Conservation (phyloP, 2,329 filamentous ascomycete species). For the Colletotrichum spinosum region DNA sequence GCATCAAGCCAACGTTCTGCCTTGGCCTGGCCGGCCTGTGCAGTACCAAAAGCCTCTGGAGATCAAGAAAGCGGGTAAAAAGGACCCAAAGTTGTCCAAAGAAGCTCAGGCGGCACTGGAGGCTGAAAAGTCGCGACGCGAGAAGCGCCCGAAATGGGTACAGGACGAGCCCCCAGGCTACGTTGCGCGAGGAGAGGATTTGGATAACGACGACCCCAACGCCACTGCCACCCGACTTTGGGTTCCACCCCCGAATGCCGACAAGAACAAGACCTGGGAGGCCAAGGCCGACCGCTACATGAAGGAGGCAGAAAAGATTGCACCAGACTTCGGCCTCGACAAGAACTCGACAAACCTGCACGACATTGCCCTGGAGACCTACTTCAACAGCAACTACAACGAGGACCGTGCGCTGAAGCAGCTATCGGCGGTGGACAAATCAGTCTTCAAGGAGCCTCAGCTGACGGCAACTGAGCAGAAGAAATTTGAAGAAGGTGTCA, state of each 20-base stretch:
- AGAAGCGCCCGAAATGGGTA: slow-evolving; percentile 91
- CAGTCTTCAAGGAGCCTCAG: slow-evolving; percentile 86
- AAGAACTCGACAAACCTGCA: slow-evolving; percentile 86
- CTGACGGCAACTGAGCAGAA: slow-evolving; percentile 83
- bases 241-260: slow-evolving; percentile 74
- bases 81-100: slow-evolving; percentile 81
- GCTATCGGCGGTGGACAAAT: slow-evolving; percentile 75
- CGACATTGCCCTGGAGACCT: slow-evolving; percentile 81
- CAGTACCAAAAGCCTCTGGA: slow-evolving; percentile 90
- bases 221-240: slow-evolving; percentile 83
- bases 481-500: slow-evolving; percentile 91
- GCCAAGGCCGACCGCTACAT: slow-evolving; percentile 77
- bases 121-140: slow-evolving; percentile 81
- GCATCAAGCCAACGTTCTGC: slow-evolving; percentile 86
- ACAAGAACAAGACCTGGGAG: slow-evolving; percentile 71
- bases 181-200: slow-evolving; percentile 84
- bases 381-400: slow-evolving; percentile 80
- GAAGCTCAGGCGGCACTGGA: slow-evolving; percentile 84
- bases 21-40: slow-evolving; percentile 90
- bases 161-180: slow-evolving; percentile 93
- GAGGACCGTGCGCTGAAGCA: slow-evolving; percentile 76
- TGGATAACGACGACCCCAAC: slow-evolving; percentile 75
- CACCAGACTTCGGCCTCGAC: slow-evolving; percentile 76
- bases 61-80: slow-evolving; percentile 84
- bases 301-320: slow-evolving; percentile 72